Evolutionary conservation across 2,329 filamentous ascomycete genomes (phyloP), one percentile per base, ranked within the genome.

Genomic region (Cladophialophora exuberans): DNA sequence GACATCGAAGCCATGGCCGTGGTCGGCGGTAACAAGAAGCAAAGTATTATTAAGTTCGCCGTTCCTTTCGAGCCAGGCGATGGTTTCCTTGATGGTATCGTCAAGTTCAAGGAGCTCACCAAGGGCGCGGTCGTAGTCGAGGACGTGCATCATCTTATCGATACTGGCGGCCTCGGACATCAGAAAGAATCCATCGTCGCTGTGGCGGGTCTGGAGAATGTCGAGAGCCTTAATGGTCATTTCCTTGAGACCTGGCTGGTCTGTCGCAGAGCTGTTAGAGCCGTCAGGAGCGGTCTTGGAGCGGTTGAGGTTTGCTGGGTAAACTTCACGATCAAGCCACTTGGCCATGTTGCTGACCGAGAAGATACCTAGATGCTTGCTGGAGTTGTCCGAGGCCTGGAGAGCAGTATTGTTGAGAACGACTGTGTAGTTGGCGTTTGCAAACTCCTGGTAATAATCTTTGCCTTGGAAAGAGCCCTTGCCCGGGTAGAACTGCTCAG

Each of bases 171-270:
- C 90, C 72, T 95, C 90, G 10, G 85, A 85, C 89, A 95, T 94
- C 67, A 95, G 79, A 79, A 94, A 90, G 81, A 88, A 95, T 4
- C 90, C 90, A 56, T 88, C 81, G 54, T 87, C 80, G 28, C 81
- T 80, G 23, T 85, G 83, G 55, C 83, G 80, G 33, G 78, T 78
- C 70, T 87, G 75, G n/a, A 94, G 82, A 49, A 93, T 84, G 56
- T 93, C 88, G 45, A 94, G 82, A 20, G 89, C 89, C 77, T 95
- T 95, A 64, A 92, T 77, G 0, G 90, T 92, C 90, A 95, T 95
- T 39, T 94, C 88, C 74, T 90, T 93, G 46, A 94, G 83, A 3
- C 90, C 90, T 0, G 90, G 90, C 23, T 93, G 83, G 66, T 94
- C 89, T 6, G 81, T 77, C 4, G 89, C 89, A 35, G 87, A 76